Conservation (phyloP, 1,284 basidiomycete species). For the Ganoderma boninense region DNA sequence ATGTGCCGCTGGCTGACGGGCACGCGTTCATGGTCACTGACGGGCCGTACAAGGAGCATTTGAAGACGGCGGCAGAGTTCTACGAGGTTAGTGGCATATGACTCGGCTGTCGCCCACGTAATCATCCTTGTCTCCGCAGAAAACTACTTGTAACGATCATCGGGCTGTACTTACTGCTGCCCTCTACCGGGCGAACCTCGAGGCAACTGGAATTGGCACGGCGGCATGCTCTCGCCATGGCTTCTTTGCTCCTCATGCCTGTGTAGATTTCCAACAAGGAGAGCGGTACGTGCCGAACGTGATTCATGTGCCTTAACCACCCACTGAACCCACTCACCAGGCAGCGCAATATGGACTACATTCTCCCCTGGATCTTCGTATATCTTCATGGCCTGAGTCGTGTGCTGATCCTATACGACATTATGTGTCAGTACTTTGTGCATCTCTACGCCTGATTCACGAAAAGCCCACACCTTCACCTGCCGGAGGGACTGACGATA, state of each 20-base stretch:
- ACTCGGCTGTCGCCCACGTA: too few species aligned
- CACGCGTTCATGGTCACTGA: too few species aligned
- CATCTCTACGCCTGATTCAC: neutral
- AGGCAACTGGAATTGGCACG: too few species aligned
- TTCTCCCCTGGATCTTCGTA: neutral
- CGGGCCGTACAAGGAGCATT: slow-evolving; percentile 6
- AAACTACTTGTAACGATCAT: neutral
- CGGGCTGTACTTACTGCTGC: too few species aligned
- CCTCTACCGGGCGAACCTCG: too few species aligned
- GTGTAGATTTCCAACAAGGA: slow-evolving; percentile 15
- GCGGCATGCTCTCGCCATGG: too few species aligned
- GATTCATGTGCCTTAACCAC: too few species aligned
- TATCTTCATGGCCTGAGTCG: neutral
- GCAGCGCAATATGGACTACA: neutral
- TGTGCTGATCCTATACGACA: slow-evolving; percentile 6
- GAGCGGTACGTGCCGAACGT: slow-evolving; percentile 23
- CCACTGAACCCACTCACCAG: neutral
- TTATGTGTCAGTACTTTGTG: neutral
- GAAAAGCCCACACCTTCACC: neutral
- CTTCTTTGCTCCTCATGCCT: too few species aligned
- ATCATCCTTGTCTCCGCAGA: too few species aligned
- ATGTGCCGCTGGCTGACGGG: neutral
- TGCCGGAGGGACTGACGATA: neutral
- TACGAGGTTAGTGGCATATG: neutral
- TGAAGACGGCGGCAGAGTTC: neutral